Conservation (phyloP, 2,329 filamentous ascomycete species). For the Rhinocladiella similis region DNA sequence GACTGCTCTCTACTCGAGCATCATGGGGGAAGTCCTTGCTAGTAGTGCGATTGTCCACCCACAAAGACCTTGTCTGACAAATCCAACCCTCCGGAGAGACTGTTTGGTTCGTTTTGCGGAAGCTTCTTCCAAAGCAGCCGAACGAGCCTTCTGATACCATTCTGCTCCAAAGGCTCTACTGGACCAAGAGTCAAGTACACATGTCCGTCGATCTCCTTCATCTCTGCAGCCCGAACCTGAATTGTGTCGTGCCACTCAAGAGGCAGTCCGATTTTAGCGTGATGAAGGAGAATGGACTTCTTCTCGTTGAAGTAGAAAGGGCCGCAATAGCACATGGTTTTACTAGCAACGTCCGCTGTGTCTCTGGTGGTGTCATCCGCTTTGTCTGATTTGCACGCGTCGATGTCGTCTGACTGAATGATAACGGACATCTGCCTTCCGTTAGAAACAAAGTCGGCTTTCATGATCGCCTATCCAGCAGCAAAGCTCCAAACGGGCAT, state of each 20-base stretch:
- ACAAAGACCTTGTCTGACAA: too few species aligned
- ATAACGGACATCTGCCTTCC: constrained; percentile 15
- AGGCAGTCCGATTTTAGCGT: constrained; percentile 16
- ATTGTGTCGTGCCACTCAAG: constrained; percentile 17
- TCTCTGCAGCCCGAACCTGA: constrained; percentile 16
- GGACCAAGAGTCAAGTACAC: constrained; percentile 15
- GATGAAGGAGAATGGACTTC: constrained; percentile 13
- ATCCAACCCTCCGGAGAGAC: constrained; percentile 1
- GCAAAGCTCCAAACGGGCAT: neutral
- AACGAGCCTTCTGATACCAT: constrained; percentile 15
- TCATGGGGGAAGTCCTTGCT: too few species aligned
- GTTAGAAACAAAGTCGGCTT: neutral
- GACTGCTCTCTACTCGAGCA: too few species aligned
- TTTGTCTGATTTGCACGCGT: constrained; percentile 10
- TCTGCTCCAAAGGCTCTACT: constrained; percentile 2
- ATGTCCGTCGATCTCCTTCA: constrained; percentile 14
- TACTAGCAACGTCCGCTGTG: constrained; percentile 9
- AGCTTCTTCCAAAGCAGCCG: constrained; percentile 20
- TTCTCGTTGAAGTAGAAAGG: constrained; percentile 22
- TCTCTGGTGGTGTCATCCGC: constrained; percentile 9
- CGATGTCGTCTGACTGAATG: constrained; percentile 12
- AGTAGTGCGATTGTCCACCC: too few species aligned
- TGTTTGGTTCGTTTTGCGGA: constrained; percentile 14
- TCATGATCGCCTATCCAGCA: too few species aligned
- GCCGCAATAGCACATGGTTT: constrained; percentile 19